Evolutionary conservation across 495 filamentous ascomycete species (phyloP), one percentile per base, ranked within the genome.

Genomic region (Patellaria atrata): DNA sequence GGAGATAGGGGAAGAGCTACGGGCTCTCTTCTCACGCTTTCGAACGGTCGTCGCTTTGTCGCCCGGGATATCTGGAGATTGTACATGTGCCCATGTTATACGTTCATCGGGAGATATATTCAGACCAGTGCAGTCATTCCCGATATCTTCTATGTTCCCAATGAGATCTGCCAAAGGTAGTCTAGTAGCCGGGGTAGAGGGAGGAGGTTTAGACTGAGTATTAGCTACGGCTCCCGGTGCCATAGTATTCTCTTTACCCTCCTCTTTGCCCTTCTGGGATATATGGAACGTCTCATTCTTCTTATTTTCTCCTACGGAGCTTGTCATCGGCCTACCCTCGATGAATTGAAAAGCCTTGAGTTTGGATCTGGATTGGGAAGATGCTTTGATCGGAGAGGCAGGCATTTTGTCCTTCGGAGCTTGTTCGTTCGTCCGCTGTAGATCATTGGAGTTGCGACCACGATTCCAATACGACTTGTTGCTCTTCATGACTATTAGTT

Each of bases 121-220:
- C 26, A 58, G 57, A 32, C 62, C 51, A 52, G 48, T n/a, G 45
- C 50, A 33, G 35, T 53, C 31, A 5, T 62, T 62, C 3, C 67
- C 67, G 37, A 68, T 62, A 39, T 85, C 81, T 23, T 68, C 62
- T 14, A 30, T 33, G 48, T 76, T 75, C 26, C 77, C 75, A 39
- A 94, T 77, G 14, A 96, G 61, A 40, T 92, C 83, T 20, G 76
- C 73, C 43, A 93, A 69, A 27, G 80, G 71, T 22, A 91, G 61
- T 27, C 78, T 68, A 19, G 73, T 71, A 12, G 73, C 71, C 0
- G 87, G 87, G 2, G 87, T 92, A 26, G 71, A 73, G 3, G 79
- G 68, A 8, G 43, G 42, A 35, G 40, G 44, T 17, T 38, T 41
- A 7, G 37, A 30, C 8, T 44, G 37, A 12, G 15, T 24, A 2